A percentile compares a stretch with the other conserved stretches of the same genome.
phyloP scores from a whole-genome alignment of 208 protist species.

The Leishmania tarentolae region DNA sequence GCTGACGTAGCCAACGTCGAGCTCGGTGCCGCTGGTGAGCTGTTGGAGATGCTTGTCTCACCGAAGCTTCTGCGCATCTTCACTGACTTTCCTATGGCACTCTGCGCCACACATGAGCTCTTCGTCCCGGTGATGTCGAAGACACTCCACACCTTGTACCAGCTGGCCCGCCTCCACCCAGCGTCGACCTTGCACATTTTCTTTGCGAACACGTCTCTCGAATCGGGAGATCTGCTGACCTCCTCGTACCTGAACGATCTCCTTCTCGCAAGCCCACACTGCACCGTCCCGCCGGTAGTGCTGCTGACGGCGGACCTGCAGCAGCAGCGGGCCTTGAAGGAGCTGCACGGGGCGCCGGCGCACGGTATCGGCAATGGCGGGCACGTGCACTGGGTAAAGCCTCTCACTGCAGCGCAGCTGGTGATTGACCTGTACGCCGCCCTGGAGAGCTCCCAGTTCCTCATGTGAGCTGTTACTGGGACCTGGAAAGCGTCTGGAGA shows the following conservation, averaged over 20 bases:
- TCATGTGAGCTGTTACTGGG: slow-evolving; percentile 1
- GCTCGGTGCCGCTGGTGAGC: slow-evolving; percentile 27
- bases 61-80: slow-evolving; percentile 43
- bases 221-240: slow-evolving; percentile 73
- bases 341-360: slow-evolving; percentile 42
- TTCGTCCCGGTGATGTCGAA: slow-evolving; percentile 72
- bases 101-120: slow-evolving; percentile 74
- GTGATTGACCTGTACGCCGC: slow-evolving; percentile 31
- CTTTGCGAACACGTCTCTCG: slow-evolving; percentile 55
- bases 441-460: slow-evolving; percentile 11
- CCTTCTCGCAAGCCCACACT: slow-evolving; percentile 19
- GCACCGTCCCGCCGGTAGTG: slow-evolving; percentile 51
- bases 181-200: slow-evolving; percentile 73
- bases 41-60: slow-evolving; percentile 50
- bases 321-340: slow-evolving; percentile 49
- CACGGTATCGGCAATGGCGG: slow-evolving; percentile 8
- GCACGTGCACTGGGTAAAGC: slow-evolving; percentile 28
- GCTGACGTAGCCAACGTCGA: slow-evolving; percentile 83
- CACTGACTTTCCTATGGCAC: slow-evolving; percentile 40
- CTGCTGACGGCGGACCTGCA: slow-evolving; percentile 69
- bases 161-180: slow-evolving; percentile 60
- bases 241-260: slow-evolving; percentile 51
- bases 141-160: slow-evolving; percentile 58
- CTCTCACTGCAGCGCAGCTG: slow-evolving; percentile 14
- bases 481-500: not conserved